phyloP scores from a whole-genome alignment of 1,139 yeast genomes.

The Yamadazyma trypodendri region DNA sequence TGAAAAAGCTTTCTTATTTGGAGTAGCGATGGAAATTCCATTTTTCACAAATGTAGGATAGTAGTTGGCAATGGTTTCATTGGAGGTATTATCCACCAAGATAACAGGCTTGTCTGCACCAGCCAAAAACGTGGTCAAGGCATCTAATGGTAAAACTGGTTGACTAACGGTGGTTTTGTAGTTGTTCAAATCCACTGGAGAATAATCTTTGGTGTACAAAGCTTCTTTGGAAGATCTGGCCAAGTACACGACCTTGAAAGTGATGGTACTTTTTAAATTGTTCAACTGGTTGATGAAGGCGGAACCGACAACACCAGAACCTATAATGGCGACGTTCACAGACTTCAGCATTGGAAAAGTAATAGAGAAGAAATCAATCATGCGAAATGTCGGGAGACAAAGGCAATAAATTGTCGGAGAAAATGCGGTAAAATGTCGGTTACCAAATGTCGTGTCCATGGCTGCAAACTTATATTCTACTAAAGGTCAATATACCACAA shows the following conservation, averaged over 20 bases:
- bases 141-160: constrained; percentile 54
- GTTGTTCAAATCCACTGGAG: constrained; percentile 61
- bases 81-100: constrained; percentile 91
- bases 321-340: constrained; percentile 79
- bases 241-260: constrained; percentile 75
- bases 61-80: constrained; percentile 66
- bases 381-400: constrained; percentile 2
- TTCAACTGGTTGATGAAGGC: constrained; percentile 68
- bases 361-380: constrained; percentile 1
- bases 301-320: constrained; percentile 94
- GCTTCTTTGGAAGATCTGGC: constrained; percentile 73
- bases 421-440: too few species aligned
- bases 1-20: constrained; percentile 98
- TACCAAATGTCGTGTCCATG: too few species aligned
- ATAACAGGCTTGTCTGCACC: constrained; percentile 74
- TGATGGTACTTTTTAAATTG: constrained; percentile 59
- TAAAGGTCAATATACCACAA: too few species aligned
- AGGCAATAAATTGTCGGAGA: too few species aligned
- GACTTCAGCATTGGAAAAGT: constrained; percentile 45
- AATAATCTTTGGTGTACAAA: constrained; percentile 63
- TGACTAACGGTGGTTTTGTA: constrained; percentile 58
- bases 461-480: background rate
- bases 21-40: constrained; percentile 94
- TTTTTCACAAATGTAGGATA: constrained; percentile 72
- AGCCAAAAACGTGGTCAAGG: constrained; percentile 60